Base-by-base conservation (phyloP, 257 asterid genomes). In the Salvia miltiorrhiza region DNA sequence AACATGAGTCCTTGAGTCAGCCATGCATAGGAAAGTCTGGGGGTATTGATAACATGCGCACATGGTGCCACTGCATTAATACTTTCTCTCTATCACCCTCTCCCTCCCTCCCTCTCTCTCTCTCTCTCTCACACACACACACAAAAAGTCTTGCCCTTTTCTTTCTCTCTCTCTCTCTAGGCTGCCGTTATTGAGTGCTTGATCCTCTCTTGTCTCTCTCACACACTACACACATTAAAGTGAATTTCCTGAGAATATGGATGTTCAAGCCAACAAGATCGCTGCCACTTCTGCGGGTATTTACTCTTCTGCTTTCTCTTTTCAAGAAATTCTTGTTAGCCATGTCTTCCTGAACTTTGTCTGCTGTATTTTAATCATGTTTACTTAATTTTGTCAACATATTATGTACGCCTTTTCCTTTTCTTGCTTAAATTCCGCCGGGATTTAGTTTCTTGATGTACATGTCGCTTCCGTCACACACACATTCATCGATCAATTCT, bases 21-120 rank as follows among this genome's bases (percentile, higher is more conserved):
- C 78, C 80, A 74, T 77, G 82, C 78, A 74, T 61, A 56, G 50
- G 67, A 81, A 74, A 80, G 60, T 70, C 61, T 17, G 53, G 76
- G 80, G 21, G 30, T 40, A 20, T 47, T 74, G 84, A 72, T 81
- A 75, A 81, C 81, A 76, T 81, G 83, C 79, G 84, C 82, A 79
- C 84, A 82, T 79, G 82, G 79, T 41, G 79, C 77, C 77, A 63
- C 76, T 57, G 69, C 49, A 43, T 58, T 65, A 19, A 49, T 73
- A 20, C 17, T 35, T n/a, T 68, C 68, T 65, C 62, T 17, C 70
- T 65, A 70, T 37, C 56, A 55, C 53, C 5, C 72, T 39, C n/a
- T 65, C 74, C 70, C 79, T 70, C 69, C 64, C 75, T 23, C 8
- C 30, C 71, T 26, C 45, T 26, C 39, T 20, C 10, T 3, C 20